Conservation (phyloP, 305 asterid genomes). For the Petunia hybrid region DNA sequence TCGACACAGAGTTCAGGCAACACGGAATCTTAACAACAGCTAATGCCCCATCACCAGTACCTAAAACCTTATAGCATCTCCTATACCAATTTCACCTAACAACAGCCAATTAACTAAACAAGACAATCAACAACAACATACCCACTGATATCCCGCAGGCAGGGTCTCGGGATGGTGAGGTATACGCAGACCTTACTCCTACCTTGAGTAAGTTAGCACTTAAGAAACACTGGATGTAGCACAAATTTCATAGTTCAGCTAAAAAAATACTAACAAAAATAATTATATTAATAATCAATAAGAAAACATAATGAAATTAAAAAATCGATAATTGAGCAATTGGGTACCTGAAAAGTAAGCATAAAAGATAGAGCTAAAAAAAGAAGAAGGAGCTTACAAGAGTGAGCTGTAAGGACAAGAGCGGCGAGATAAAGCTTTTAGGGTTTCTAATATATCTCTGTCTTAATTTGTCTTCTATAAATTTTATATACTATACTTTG, state of each 20-base stretch:
- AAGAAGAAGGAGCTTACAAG: background rate
- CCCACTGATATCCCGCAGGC: too few species aligned
- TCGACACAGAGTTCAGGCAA: background rate
- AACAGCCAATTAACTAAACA: background rate
- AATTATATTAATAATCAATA: background rate
- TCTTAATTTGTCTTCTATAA: constrained; percentile 10
- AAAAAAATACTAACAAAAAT: background rate
- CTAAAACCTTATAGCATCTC: background rate
- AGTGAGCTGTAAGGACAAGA: constrained; percentile 20
- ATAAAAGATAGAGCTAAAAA: background rate
- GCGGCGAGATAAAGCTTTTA: constrained; percentile 32
- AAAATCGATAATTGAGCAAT: background rate
- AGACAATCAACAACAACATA: background rate
- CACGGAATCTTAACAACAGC: background rate
- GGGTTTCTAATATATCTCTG: constrained; percentile 1
- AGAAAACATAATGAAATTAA: background rate
- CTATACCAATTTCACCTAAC: background rate
- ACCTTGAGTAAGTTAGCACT: too few species aligned
- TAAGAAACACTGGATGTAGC: too few species aligned
- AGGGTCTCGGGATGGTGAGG: too few species aligned
- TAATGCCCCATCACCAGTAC: background rate
- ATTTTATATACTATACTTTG: background rate
- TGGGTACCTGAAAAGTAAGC: constrained; percentile 12
- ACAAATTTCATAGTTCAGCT: background rate
- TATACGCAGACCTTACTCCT: too few species aligned